A percentile compares a stretch with the other conserved stretches of the same genome.
Conservation (phyloP, 129 eudicot species). For the Arctium lappa region DNA sequence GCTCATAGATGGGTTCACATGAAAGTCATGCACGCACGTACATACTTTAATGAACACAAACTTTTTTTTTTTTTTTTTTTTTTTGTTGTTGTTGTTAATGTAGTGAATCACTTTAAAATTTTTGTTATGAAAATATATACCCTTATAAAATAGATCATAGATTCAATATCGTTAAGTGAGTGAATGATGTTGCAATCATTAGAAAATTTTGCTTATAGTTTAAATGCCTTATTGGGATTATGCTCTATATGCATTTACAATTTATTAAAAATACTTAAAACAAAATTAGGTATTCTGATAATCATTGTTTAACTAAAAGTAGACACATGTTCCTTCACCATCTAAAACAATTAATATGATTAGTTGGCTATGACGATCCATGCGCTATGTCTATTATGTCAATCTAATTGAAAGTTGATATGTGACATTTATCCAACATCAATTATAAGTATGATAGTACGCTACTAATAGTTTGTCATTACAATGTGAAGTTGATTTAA, state of each 20-base stretch:
- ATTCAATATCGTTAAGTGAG: too few relatives aligned
- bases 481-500: too few relatives aligned
- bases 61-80: background rate
- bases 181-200: background rate
- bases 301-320: background rate
- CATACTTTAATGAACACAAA: background rate
- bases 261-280: background rate
- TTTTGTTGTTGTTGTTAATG: background rate
- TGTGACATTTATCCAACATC: background rate
- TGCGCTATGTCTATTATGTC: background rate
- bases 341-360: background rate
- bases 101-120: background rate
- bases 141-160: too few relatives aligned
- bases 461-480: background rate
- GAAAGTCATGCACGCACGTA: background rate
- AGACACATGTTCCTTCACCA: background rate
- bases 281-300: background rate
- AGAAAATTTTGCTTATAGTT: background rate
- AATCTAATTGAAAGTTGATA: background rate
- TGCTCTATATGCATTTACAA: background rate
- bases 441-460: background rate
- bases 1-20: background rate
- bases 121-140: too few relatives aligned
- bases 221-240: background rate
- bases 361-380: background rate